Conservation (phyloP, 352 stramenopile genomes). For the Globisporangium barbulae region DNA sequence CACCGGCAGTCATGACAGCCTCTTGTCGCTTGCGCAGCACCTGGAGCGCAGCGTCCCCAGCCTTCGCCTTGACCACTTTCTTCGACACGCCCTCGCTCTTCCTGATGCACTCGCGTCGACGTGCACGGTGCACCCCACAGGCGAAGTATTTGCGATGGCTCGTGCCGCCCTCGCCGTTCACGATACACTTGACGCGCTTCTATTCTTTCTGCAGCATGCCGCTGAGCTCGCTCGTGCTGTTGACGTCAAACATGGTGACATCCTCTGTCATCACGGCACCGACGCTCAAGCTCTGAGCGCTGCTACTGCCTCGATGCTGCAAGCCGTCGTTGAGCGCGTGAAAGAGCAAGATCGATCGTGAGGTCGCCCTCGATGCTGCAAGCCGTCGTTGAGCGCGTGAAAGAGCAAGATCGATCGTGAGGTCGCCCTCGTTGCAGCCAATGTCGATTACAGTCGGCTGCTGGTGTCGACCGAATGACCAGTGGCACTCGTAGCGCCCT, state of each 20-base stretch:
- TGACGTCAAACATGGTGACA: constrained; percentile 46
- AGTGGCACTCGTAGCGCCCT: constrained; percentile 8
- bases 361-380: not conserved
- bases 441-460: constrained; percentile 58
- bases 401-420: constrained; percentile 61
- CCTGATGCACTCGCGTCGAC: constrained; percentile 33
- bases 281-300: constrained; percentile 1
- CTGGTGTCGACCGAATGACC: constrained; percentile 4
- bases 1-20: not conserved
- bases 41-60: constrained; percentile 42
- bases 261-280: constrained; percentile 19
- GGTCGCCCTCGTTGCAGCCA: constrained; percentile 81
- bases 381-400: constrained; percentile 40
- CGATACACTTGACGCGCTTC: constrained; percentile 48
- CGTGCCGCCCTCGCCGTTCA: constrained; percentile 49
- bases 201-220: constrained; percentile 66
- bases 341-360: too few relatives aligned
- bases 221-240: constrained; percentile 63
- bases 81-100: constrained; percentile 69
- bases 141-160: constrained; percentile 59
- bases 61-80: constrained; percentile 79
- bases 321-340: constrained; percentile 39
- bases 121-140: constrained; percentile 57
- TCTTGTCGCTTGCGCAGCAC: constrained; percentile 7
- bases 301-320: constrained; percentile 2